Evolutionary conservation across 2,329 filamentous ascomycete genomes (phyloP).

Genomic region (Lanzia echinophila): DNA sequence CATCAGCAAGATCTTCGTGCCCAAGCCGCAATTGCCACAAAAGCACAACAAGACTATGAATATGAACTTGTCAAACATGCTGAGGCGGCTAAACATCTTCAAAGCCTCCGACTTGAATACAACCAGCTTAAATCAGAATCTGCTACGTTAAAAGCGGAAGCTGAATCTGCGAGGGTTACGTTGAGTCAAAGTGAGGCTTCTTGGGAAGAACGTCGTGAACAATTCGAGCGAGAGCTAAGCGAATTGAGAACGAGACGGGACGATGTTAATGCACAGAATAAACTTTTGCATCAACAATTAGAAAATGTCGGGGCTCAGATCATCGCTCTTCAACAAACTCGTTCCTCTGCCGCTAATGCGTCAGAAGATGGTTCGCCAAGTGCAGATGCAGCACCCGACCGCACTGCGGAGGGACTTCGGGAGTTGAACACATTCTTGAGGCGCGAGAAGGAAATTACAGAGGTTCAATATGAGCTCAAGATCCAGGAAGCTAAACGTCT

Average conservation of each 20-base stretch:
- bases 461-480: slow-evolving; percentile 91
- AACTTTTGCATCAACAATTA: slow-evolving; percentile 80
- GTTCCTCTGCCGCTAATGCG: slow-evolving; percentile 49
- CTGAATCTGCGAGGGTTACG: slow-evolving; percentile 75
- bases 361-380: slow-evolving; percentile 36
- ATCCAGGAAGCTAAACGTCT: slow-evolving; percentile 81
- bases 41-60: slow-evolving; percentile 93
- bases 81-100: slow-evolving; percentile 81
- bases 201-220: slow-evolving; percentile 75
- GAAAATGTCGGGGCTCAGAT: slow-evolving; percentile 80
- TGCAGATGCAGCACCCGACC: slow-evolving; percentile 43
- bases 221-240: slow-evolving; percentile 74
- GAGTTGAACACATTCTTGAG: slow-evolving; percentile 89
- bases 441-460: slow-evolving; percentile 94
- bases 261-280: slow-evolving; percentile 83
- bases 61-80: slow-evolving; percentile 91
- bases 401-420: slow-evolving; percentile 68
- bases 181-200: slow-evolving; percentile 77
- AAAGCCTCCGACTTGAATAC: slow-evolving; percentile 70
- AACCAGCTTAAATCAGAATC: slow-evolving; percentile 77
- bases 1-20: slow-evolving; percentile 88
- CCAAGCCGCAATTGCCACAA: slow-evolving; percentile 87
- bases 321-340: slow-evolving; percentile 68
- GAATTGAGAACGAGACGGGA: slow-evolving; percentile 75
- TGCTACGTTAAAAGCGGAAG: slow-evolving; percentile 68